Percentiles rank a stretch among this genome's conserved stretches.
Evolutionary conservation across 2,329 filamentous ascomycete genomes (phyloP).

Genomic region (Septoria linicola): DNA sequence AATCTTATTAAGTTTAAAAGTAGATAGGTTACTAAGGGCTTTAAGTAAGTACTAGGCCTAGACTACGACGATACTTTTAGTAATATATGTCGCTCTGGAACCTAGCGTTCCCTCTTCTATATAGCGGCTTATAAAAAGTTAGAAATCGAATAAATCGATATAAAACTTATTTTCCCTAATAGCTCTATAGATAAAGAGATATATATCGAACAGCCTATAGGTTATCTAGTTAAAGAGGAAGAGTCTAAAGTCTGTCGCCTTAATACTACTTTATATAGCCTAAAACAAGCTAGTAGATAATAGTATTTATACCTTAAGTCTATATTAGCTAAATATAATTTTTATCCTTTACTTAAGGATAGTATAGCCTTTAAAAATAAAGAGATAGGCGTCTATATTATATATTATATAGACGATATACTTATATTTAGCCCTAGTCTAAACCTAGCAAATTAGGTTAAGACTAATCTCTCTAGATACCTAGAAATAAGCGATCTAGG

Average conservation of each 20-base stretch:
- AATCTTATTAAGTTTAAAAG: slow-evolving; percentile 9
- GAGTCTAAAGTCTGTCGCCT: slow-evolving; percentile 8
- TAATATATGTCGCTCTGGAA: slow-evolving; percentile 1
- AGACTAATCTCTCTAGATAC: slow-evolving; percentile 10
- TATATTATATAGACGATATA: slow-evolving; percentile 12
- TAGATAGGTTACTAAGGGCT: slow-evolving; percentile 6
- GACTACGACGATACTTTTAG: slow-evolving; percentile 14
- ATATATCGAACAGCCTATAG: slow-evolving; percentile 11
- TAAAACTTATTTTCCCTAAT: slow-evolving; percentile 5
- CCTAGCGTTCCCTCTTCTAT: neutral
- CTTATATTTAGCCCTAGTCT: slow-evolving; percentile 16
- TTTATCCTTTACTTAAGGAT: slow-evolving; percentile 12
- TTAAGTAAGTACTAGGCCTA: slow-evolving; percentile 6
- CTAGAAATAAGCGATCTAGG: slow-evolving; percentile 14
- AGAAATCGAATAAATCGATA: no score
- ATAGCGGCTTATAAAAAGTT: no score
- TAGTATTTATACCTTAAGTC: slow-evolving; percentile 13
- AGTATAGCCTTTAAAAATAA: slow-evolving; percentile 5
- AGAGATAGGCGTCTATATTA: slow-evolving; percentile 9
- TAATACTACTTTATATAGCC: slow-evolving; percentile 12
- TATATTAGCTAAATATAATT: slow-evolving; percentile 8
- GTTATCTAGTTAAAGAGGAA: slow-evolving; percentile 4
- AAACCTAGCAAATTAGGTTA: slow-evolving; percentile 9
- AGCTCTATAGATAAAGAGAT: slow-evolving; percentile 15
- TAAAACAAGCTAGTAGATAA: slow-evolving; percentile 14